phyloP scores from a whole-genome alignment of 2,329 filamentous ascomycete genomes.

The Claviceps lovelessii region DNA sequence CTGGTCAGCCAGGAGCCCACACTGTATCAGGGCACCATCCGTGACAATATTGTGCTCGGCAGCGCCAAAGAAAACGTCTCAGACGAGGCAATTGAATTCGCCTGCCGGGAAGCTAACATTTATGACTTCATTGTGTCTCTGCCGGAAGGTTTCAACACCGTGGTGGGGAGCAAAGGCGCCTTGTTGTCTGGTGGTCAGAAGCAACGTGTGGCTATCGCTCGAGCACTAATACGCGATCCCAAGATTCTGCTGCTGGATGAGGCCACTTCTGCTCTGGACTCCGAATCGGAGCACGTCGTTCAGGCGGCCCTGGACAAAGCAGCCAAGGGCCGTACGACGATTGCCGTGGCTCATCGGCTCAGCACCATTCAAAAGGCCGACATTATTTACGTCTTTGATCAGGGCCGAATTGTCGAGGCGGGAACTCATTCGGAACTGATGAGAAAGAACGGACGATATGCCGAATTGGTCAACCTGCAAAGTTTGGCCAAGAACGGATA shows the following conservation, averaged over 20 bases:
- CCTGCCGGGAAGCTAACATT: slow-evolving; percentile 82
- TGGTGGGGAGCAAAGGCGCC: slow-evolving; percentile 75
- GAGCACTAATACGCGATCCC: slow-evolving; percentile 79
- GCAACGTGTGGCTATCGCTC: slow-evolving; percentile 84
- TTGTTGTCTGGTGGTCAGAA: slow-evolving; percentile 86
- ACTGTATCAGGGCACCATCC: slow-evolving; percentile 81
- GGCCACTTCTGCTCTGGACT: slow-evolving; percentile 64
- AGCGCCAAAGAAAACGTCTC: slow-evolving; percentile 50
- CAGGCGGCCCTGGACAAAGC: slow-evolving; percentile 71
- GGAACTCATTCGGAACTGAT: slow-evolving; percentile 67
- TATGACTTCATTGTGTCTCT: slow-evolving; percentile 82
- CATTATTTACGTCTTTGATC: slow-evolving; percentile 91
- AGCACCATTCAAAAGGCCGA: slow-evolving; percentile 92
- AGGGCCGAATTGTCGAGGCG: slow-evolving; percentile 70
- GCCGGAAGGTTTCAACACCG: slow-evolving; percentile 71
- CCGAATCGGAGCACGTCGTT: slow-evolving; percentile 64
- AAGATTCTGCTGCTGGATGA: slow-evolving; percentile 76
- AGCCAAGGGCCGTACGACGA: slow-evolving; percentile 73
- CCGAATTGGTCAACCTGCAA: slow-evolving; percentile 67
- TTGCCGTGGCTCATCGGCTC: slow-evolving; percentile 84
- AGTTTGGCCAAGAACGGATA: slow-evolving; percentile 48
- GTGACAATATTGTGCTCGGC: slow-evolving; percentile 78
- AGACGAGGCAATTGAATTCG: slow-evolving; percentile 60
- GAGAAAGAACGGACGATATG: slow-evolving; percentile 56
- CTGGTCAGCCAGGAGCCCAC: slow-evolving; percentile 92